Conservation (phyloP, 164 flowering plant genomes). For the Kalanchoe fedtschenkoi region DNA sequence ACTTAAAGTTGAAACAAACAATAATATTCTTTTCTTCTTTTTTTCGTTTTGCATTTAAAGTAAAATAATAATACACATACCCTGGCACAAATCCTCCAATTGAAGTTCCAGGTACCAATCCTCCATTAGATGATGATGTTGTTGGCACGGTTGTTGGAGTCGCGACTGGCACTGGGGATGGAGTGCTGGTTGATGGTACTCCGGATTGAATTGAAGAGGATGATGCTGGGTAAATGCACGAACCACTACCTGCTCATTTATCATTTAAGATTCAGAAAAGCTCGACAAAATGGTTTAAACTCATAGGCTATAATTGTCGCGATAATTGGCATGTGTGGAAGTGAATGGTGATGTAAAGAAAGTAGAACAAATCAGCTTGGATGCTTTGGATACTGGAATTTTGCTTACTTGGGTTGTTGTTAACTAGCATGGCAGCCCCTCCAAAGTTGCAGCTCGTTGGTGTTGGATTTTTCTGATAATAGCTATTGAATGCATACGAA, state of each 20-base stretch:
- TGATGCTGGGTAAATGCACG: constrained; percentile 51
- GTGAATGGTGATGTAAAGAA: too few relatives aligned
- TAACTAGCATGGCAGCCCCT: constrained; percentile 53
- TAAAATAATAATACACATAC: constrained; percentile 12
- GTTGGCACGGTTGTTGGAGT: constrained; percentile 11
- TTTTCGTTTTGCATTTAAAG: neutral
- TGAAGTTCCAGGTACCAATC: neutral
- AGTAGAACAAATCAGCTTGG: neutral
- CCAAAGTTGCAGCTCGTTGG: constrained; percentile 82
- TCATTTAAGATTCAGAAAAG: neutral
- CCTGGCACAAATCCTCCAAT: neutral
- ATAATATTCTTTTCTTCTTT: too few relatives aligned
- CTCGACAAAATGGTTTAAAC: too few relatives aligned
- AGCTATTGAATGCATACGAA: constrained; percentile 87
- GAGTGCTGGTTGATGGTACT: constrained; percentile 13
- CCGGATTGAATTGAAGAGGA: constrained; percentile 22
- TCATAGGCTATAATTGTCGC: too few relatives aligned
- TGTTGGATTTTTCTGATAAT: constrained; percentile 69
- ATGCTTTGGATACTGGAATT: too few relatives aligned
- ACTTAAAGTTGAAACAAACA: neutral
- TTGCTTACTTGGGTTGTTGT: constrained; percentile 67
- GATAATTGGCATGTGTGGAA: too few relatives aligned
- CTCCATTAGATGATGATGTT: constrained; percentile 7
- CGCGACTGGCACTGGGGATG: constrained; percentile 14
- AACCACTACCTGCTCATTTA: constrained; percentile 44